These are phyloP conservation scores for Anisogramma anomala DNA, from an alignment of 2,329 filamentous ascomycete species.

Conservation along the genomic window DNA sequence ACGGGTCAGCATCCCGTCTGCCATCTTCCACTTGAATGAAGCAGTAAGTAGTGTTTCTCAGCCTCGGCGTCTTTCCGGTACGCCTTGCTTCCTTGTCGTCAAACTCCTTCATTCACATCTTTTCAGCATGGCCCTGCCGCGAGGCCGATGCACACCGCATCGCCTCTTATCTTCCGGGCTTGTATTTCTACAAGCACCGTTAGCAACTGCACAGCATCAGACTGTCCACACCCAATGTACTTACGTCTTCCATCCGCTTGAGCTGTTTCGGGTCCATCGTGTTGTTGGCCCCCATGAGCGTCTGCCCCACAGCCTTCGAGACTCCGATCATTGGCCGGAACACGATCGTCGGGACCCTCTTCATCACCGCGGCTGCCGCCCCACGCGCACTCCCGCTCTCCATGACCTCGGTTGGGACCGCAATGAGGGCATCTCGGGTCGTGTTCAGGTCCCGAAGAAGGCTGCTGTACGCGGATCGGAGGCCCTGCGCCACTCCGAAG, in stretches of 20 bases:
- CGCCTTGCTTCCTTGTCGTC: neutral
- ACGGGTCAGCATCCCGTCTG: too few species aligned
- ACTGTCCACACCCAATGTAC: conserved; percentile 26
- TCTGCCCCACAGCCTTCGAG: conserved; percentile 77
- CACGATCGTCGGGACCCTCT: conserved; percentile 83
- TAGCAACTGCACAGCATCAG: neutral
- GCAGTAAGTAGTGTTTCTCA: too few species aligned
- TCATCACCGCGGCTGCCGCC: conserved; percentile 65
- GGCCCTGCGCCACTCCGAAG: conserved; percentile 72
- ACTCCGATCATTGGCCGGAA: conserved; percentile 84
- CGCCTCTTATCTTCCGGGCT: conserved; percentile 9
- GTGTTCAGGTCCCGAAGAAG: conserved; percentile 78
- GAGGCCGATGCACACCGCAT: neutral
- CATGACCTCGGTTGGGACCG: conserved; percentile 82
- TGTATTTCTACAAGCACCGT: conserved; percentile 13
- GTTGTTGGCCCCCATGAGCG: conserved; percentile 85
- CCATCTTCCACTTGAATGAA: too few species aligned
- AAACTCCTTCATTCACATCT: neutral
- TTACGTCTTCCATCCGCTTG: conserved; percentile 76
- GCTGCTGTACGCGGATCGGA: conserved; percentile 71
- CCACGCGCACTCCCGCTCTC: conserved; percentile 73
- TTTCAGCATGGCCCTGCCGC: neutral
- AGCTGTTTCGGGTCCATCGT: conserved; percentile 73
- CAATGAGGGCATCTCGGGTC: conserved; percentile 84
- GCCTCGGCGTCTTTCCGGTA: neutral